These are phyloP conservation scores for Phytopythium delawarense DNA, from an alignment of 352 stramenopile genomes.

Conservation along the genomic window DNA sequence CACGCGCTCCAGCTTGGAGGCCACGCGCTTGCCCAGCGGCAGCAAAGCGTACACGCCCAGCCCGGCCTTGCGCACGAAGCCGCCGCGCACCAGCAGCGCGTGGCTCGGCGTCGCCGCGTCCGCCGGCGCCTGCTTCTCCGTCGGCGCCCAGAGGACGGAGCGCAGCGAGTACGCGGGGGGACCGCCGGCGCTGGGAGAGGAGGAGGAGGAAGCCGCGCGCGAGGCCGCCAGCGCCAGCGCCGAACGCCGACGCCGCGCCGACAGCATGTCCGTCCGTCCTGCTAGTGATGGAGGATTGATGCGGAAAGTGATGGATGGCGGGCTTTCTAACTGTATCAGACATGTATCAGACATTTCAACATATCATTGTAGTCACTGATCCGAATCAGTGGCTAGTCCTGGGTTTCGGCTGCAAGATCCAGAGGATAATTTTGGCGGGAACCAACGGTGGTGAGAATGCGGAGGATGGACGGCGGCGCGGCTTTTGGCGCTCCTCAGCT, in stretches of 20 bases:
- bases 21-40: constrained; percentile 68
- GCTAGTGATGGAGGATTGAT: too few relatives aligned
- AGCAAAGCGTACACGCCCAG: constrained; percentile 80
- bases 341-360: too few relatives aligned
- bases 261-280: not conserved
- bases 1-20: constrained; percentile 72
- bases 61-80: constrained; percentile 84
- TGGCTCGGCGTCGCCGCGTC: constrained; percentile 83
- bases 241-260: not conserved
- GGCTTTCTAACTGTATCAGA: too few relatives aligned
- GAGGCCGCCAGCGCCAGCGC: not conserved
- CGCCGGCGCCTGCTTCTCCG: constrained; percentile 66
- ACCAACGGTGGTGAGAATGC: not conserved
- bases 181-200: constrained; percentile 4
- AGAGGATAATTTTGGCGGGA: not conserved
- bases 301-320: too few relatives aligned
- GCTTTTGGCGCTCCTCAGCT: not conserved
- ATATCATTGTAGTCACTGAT: too few relatives aligned
- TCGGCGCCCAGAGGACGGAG: constrained; percentile 66
- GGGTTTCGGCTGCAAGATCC: not conserved
- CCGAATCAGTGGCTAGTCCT: too few relatives aligned
- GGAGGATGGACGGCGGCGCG: too few relatives aligned
- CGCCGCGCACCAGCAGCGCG: constrained; percentile 77
- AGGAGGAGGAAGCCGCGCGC: not conserved
- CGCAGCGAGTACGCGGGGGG: constrained; percentile 19